phyloP scores from a whole-genome alignment of 2,329 filamentous ascomycete genomes.

The Hirsutella minnesotensis region DNA sequence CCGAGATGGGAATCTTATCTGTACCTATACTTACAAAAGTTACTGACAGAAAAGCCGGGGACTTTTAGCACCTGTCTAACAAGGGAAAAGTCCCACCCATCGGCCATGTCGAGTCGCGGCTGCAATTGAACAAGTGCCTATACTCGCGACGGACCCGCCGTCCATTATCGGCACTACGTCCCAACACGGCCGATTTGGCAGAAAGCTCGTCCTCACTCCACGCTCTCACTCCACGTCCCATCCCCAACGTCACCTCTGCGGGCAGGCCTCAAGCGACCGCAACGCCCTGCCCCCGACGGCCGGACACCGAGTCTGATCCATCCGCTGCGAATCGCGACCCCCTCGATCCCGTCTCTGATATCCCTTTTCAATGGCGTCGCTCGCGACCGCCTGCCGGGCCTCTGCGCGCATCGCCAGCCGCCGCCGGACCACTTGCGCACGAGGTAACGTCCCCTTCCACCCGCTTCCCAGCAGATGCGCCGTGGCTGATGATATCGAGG shows the following conservation, averaged over 20 bases:
- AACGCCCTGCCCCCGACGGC: too few relatives aligned
- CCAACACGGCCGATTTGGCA: slow-evolving; percentile 17
- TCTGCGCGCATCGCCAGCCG: slow-evolving; percentile 45
- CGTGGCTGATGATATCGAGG: too few relatives aligned
- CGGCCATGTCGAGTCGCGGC: too few relatives aligned
- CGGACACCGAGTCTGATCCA: too few relatives aligned
- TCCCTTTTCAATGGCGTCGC: slow-evolving; percentile 57
- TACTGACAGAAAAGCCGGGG: neutral
- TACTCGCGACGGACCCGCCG: slow-evolving; percentile 6
- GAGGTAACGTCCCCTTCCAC: too few relatives aligned
- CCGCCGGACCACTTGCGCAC: slow-evolving; percentile 29
- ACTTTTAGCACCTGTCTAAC: slow-evolving; percentile 1
- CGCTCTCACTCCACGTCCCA: neutral
- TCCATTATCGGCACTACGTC: slow-evolving; percentile 15
- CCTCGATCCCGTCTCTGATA: too few relatives aligned
- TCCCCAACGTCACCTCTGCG: neutral
- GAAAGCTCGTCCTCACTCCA: slow-evolving; percentile 12
- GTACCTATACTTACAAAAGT: neutral
- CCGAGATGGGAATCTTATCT: neutral
- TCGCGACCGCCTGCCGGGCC: slow-evolving; percentile 51
- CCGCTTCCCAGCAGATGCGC: too few relatives aligned
- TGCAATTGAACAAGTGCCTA: too few relatives aligned
- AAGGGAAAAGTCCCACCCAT: too few relatives aligned
- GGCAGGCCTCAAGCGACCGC: neutral
- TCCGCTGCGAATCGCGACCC: too few relatives aligned